A percentile compares a stretch with the other conserved stretches of the same genome.
phyloP scores from a whole-genome alignment of 2,329 filamentous ascomycete genomes.

The Fusarium illudens region DNA sequence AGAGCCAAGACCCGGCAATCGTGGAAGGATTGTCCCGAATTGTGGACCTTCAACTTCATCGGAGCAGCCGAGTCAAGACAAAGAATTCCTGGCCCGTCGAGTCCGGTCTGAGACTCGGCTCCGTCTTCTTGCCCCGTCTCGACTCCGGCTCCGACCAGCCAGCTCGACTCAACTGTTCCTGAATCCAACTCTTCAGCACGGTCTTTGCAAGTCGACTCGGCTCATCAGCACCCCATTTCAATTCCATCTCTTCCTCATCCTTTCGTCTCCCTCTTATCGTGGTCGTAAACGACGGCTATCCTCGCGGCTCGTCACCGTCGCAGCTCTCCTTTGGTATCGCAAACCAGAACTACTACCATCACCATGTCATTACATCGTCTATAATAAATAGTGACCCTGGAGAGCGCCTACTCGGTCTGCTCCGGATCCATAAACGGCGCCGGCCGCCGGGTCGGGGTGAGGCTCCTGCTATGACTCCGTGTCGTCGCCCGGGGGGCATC shows the following conservation, averaged over 20 bases:
- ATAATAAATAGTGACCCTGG: background rate
- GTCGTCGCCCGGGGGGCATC: conserved; percentile 40
- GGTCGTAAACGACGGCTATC: background rate
- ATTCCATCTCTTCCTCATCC: conserved; percentile 22
- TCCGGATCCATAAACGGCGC: conserved; percentile 50
- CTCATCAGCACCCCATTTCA: background rate
- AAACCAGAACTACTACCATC: conserved; percentile 15
- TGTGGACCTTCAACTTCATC: conserved; percentile 10
- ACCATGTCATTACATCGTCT: conserved; percentile 29
- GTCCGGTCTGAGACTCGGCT: background rate
- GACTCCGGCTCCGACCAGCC: background rate
- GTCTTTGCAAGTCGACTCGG: background rate
- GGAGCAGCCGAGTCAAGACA: background rate
- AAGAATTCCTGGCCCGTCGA: background rate
- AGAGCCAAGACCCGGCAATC: conserved; percentile 32
- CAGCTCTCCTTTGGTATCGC: conserved; percentile 5
- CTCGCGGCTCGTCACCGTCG: background rate
- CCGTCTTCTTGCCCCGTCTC: background rate
- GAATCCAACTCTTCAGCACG: background rate
- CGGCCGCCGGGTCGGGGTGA: conserved; percentile 52
- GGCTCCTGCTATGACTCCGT: conserved; percentile 46
- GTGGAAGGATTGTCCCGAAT: conserved; percentile 19
- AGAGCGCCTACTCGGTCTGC: conserved; percentile 25
- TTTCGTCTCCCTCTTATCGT: background rate
- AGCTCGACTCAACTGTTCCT: background rate